Evolutionary conservation across 257 asterid species (phyloP).

Genomic region (Solanum dulcamara): DNA sequence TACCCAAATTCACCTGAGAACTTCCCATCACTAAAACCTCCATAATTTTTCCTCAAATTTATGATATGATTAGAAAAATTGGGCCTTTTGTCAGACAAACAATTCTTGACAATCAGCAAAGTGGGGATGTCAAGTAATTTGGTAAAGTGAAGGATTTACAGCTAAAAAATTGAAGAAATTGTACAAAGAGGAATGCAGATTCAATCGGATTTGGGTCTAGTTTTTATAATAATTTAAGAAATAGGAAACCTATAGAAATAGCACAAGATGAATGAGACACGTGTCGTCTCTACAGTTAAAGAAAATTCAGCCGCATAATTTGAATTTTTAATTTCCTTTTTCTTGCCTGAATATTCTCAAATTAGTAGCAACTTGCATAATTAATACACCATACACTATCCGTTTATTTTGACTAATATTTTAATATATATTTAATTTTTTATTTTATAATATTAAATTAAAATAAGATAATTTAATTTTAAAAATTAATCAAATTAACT

Average conservation of each 20-base stretch:
- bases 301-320: neutral
- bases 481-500: too few relatives aligned
- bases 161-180: neutral
- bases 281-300: slow-evolving; percentile 10
- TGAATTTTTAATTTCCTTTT: neutral
- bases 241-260: neutral
- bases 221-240: neutral
- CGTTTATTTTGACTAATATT: too few relatives aligned
- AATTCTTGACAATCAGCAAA: neutral
- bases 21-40: slow-evolving; percentile 57
- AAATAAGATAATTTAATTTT: too few relatives aligned
- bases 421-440: too few relatives aligned
- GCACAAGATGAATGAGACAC: slow-evolving; percentile 2
- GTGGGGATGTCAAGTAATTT: neutral
- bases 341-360: neutral
- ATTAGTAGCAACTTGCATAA: neutral
- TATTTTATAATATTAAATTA: too few relatives aligned
- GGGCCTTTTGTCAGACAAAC: neutral
- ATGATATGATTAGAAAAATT: neutral
- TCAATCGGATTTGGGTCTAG: neutral
- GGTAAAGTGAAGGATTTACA: neutral
- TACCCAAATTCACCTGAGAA: slow-evolving; percentile 47
- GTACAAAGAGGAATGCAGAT: neutral
- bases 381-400: too few relatives aligned
- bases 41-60: slow-evolving; percentile 20